These are phyloP conservation scores for Calonectria multiphialidica DNA, from an alignment of 2,329 filamentous ascomycete genomes.

Conservation along the genomic window DNA sequence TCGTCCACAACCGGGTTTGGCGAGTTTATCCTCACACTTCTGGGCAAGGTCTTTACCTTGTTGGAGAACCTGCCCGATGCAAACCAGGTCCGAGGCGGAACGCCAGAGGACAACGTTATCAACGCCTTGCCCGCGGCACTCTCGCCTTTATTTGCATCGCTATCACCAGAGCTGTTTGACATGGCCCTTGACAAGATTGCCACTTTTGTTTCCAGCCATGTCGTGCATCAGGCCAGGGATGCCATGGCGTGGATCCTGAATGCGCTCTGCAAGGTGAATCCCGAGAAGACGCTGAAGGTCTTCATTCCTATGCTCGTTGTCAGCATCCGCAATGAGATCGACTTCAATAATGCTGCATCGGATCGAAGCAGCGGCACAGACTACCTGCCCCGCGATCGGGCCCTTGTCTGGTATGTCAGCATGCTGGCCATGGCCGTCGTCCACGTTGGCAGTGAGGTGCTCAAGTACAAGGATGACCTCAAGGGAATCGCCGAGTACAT, in stretches of 20 bases:
- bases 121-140: conserved; percentile 94
- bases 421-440: conserved; percentile 99
- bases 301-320: conserved; percentile 91
- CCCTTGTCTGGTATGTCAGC: conserved; percentile 95
- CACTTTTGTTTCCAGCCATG: conserved; percentile 91
- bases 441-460: conserved; percentile 90
- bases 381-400: conserved; percentile 91
- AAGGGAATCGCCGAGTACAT: conserved; percentile 95
- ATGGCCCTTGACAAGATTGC: conserved; percentile 92
- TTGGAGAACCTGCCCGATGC: conserved; percentile 95
- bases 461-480: conserved; percentile 89
- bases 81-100: conserved; percentile 86
- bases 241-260: conserved; percentile 99
- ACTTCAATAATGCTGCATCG: conserved; percentile 95
- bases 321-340: conserved; percentile 96
- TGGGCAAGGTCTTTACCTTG: conserved; percentile 95
- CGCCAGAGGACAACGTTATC: conserved; percentile 96
- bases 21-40: conserved; percentile 90
- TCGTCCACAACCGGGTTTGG: conserved; percentile 95
- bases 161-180: conserved; percentile 95
- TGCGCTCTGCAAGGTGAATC: conserved; percentile 93
- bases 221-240: conserved; percentile 96
- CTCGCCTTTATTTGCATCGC: conserved; percentile 87
- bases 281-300: conserved; percentile 90
- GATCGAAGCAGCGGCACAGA: conserved; percentile 94